A percentile compares a stretch with the other conserved stretches of the same genome.
Conservation (phyloP, 768 basidiomycete species). For the Tulasnella calospora region DNA sequence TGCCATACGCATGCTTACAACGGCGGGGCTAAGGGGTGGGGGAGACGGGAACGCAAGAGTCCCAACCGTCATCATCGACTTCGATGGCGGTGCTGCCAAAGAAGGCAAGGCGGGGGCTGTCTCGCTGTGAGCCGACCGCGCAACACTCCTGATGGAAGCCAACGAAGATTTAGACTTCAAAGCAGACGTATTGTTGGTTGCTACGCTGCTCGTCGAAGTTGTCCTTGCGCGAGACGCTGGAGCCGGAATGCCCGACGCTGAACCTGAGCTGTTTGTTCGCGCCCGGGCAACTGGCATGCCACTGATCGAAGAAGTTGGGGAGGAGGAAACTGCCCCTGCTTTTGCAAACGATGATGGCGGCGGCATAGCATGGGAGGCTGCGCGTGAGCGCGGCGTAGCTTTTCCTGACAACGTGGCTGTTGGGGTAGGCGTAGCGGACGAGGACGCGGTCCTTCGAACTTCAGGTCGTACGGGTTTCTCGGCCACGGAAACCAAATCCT, state of each 20-base stretch:
- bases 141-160: conserved; percentile 3
- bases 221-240: neutral
- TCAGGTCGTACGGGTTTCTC: neutral
- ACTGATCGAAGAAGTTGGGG: neutral
- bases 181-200: neutral
- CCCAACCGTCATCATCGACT: conserved; percentile 22
- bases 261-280: conserved; percentile 2
- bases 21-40: conserved; percentile 20
- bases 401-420: conserved; percentile 9
- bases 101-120: conserved; percentile 1
- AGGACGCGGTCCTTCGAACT: neutral
- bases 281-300: neutral
- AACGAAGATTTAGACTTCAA: conserved; percentile 1
- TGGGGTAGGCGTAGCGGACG: neutral
- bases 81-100: neutral
- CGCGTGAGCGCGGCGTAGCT: neutral
- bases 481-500: neutral
- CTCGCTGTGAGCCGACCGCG: neutral
- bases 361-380: neutral
- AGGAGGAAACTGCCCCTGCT: neutral
- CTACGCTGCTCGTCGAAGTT: conserved; percentile 7
- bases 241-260: conserved; percentile 8
- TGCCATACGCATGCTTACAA: conserved; percentile 20
- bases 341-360: conserved; percentile 8
- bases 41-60: conserved; percentile 23